A percentile compares a stretch with the other conserved stretches of the same genome.
phyloP scores from a whole-genome alignment of 768 basidiomycete genomes.

The Lactifluus hygrophoroides region DNA sequence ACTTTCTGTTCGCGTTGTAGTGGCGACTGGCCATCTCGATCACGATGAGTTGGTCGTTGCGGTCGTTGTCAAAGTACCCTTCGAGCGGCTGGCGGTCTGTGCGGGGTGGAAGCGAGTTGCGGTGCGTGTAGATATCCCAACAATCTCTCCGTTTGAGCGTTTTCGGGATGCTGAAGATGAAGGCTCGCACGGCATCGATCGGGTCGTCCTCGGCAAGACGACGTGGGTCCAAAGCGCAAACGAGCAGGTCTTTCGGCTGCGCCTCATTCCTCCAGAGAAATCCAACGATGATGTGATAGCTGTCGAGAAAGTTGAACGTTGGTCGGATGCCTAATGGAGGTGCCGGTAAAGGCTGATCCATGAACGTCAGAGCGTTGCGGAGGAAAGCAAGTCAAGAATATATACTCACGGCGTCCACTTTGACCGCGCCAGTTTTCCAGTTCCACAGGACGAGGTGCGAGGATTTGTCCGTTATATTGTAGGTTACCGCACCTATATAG shows the following conservation, averaged over 20 bases:
- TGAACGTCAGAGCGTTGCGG: not conserved
- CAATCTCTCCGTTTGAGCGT: not conserved
- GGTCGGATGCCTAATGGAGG: not conserved
- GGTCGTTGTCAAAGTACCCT: not conserved
- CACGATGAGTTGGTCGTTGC: not conserved
- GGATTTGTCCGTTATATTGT: not conserved
- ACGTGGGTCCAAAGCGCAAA: not conserved
- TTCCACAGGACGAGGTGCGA: not conserved
- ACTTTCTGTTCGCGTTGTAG: not conserved
- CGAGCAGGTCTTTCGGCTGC: not conserved
- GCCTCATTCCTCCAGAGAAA: not conserved
- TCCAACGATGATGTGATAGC: not conserved
- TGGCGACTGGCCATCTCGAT: not conserved
- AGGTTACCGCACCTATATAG: not conserved
- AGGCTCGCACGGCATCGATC: not conserved
- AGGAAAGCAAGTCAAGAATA: not conserved
- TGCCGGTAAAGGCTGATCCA: not conserved
- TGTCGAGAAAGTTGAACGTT: slow-evolving; percentile 1
- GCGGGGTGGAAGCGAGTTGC: not conserved
- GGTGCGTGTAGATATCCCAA: not conserved
- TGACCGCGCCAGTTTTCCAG: not conserved
- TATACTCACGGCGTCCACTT: not conserved
- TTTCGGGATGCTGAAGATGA: not conserved
- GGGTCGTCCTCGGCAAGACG: not conserved
- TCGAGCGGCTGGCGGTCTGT: not conserved